Evolutionary conservation across 179 eudicot genomes (phyloP).

Genomic region (Carnegiea gigantea): DNA sequence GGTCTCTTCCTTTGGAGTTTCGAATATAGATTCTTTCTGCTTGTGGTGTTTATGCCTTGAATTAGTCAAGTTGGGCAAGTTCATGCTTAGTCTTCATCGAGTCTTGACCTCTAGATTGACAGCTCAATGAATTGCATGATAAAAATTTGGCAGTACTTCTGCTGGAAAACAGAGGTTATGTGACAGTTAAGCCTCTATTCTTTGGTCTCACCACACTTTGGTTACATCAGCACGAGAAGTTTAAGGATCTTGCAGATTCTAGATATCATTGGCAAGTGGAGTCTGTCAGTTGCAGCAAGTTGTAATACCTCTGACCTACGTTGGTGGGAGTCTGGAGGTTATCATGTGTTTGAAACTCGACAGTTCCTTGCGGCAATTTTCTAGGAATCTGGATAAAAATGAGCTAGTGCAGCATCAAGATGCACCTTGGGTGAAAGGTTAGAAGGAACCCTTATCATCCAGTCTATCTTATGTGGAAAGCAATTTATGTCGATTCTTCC

Average conservation of each 20-base stretch:
- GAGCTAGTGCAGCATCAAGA: constrained; percentile 20
- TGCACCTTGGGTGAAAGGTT: constrained; percentile 22
- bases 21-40: constrained; percentile 5
- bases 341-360: constrained; percentile 24
- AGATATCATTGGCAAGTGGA: constrained; percentile 1
- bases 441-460: constrained; percentile 32
- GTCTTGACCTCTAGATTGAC: not conserved
- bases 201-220: not conserved
- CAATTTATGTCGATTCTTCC: constrained; percentile 18
- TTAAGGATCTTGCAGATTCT: not conserved
- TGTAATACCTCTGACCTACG: constrained; percentile 13
- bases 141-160: not conserved
- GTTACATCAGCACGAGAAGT: not conserved
- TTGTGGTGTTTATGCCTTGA: not conserved
- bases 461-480: constrained; percentile 18
- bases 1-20: constrained; percentile 5
- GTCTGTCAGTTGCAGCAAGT: not conserved
- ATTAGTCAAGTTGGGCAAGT: not conserved
- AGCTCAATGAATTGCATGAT: not conserved
- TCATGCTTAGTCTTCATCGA: not conserved
- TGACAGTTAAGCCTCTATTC: constrained; percentile 4
- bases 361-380: constrained; percentile 21
- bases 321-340: constrained; percentile 7
- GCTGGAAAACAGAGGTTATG: not conserved
- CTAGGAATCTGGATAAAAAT: constrained; percentile 25